Evolutionary conservation across 108 stramenopile genomes (phyloP).

Genomic region (Stephanodiscus minutulus): DNA sequence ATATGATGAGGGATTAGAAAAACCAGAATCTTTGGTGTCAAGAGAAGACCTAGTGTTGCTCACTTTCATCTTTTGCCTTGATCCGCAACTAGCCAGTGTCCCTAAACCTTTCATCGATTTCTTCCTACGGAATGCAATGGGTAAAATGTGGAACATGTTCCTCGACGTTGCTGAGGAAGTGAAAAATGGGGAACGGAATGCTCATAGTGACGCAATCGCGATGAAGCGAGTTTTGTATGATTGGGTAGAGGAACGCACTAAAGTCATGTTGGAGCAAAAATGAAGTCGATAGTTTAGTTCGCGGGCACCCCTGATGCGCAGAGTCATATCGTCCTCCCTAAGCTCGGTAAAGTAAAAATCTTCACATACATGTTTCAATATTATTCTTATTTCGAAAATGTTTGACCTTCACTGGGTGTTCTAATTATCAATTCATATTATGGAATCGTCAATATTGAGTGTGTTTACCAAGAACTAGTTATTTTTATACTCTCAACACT

Average conservation of each 20-base stretch:
- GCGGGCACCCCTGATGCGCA: too few relatives aligned
- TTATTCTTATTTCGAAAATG: too few relatives aligned
- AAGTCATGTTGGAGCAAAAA: slow-evolving; percentile 46
- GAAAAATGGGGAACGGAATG: slow-evolving; percentile 57
- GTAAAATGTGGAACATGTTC: slow-evolving; percentile 64
- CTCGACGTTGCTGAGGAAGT: slow-evolving; percentile 74
- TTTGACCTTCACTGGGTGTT: too few relatives aligned
- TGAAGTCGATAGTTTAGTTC: not conserved
- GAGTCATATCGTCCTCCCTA: too few relatives aligned
- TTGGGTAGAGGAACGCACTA: slow-evolving; percentile 64
- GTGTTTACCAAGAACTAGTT: too few relatives aligned
- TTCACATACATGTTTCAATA: too few relatives aligned
- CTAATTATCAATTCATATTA: too few relatives aligned
- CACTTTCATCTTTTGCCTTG: slow-evolving; percentile 56
- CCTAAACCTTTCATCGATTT: slow-evolving; percentile 73
- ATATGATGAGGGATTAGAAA: slow-evolving; percentile 13
- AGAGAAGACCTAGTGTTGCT: slow-evolving; percentile 57
- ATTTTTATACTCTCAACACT: too few relatives aligned
- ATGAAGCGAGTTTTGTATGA: slow-evolving; percentile 71
- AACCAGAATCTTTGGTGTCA: not conserved
- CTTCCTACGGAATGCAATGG: slow-evolving; percentile 55
- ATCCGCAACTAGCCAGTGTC: slow-evolving; percentile 56
- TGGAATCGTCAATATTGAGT: too few relatives aligned
- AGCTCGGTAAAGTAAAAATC: too few relatives aligned
- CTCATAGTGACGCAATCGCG: slow-evolving; percentile 63